Evolutionary conservation across 129 eudicot species (phyloP), one percentile per base, ranked within the genome.

Genomic region (Helichrysum umbraculigerum): DNA sequence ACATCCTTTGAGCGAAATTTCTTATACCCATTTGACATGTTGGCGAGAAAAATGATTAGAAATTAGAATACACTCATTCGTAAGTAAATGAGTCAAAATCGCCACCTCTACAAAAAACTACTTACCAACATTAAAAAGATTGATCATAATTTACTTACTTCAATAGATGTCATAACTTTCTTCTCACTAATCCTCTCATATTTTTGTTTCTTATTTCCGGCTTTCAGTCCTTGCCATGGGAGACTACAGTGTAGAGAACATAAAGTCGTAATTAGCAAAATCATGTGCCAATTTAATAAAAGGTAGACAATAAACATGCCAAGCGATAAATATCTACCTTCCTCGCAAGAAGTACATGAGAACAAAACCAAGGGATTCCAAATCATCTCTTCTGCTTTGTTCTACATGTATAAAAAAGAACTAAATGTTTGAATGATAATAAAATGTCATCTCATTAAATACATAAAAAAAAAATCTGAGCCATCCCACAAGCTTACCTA

Each of bases 151-250:
- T 35, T 35, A 25, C 70, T 81, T 87, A 93, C 98, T 92, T 93
- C 98, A 58, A 93, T 90, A 16, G 98, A 93, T 50, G 98, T 93
- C 34, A 86, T 76, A 52, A 93, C 95, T 76, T 93, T 93, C 72
- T 93, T 93, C 75, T 93, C 98, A 63, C 98, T 92, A 29, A 92
- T 92, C 81, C 78, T 90, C 56, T 92, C 98, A 66, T 92, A 92
- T 81, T 92, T 92, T 70, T 92, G 96, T 83, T 92, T 92, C 86
- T 92, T 92, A 77, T 78, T 92, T 67, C 98, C 98, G 17, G 98
- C 98, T 86, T 92, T 90, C 76, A 92, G 84, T 78, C 96, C 98
- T 83, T 90, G 96, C 98, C 97, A 93, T 30, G 98, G 98, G 71
- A 93, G 98, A 82, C 97, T 93, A 68, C 59, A 71, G 5, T 54